Evolutionary conservation across 768 basidiomycete species (phyloP).

Genomic region (Panaeolus cyanescens): DNA sequence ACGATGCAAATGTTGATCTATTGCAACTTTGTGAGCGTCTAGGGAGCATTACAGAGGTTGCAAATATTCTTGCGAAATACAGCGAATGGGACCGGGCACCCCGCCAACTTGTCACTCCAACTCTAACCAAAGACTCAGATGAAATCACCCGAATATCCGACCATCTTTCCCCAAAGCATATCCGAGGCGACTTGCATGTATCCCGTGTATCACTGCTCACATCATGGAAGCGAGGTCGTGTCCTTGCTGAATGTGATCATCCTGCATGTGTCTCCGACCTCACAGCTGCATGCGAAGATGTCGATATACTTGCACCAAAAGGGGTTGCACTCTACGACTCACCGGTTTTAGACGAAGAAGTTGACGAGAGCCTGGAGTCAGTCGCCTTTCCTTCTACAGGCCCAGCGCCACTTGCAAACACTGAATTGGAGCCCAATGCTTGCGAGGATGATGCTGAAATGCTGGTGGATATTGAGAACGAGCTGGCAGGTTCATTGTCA

Average conservation of each 20-base stretch:
- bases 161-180: conserved; percentile 32
- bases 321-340: conserved; percentile 14
- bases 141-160: conserved; percentile 23
- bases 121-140: conserved; percentile 17
- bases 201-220: conserved; percentile 25
- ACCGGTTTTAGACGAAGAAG: conserved; percentile 16
- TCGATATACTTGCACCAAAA: conserved; percentile 16
- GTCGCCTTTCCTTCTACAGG: neutral
- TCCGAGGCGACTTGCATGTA: conserved; percentile 28
- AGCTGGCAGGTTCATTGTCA: neutral
- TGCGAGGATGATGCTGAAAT: conserved; percentile 5
- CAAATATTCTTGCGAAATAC: conserved; percentile 30
- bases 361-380: conserved; percentile 21
- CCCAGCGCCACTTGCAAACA: neutral
- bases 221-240: conserved; percentile 29
- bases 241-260: conserved; percentile 7
- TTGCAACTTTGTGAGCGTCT: conserved; percentile 25
- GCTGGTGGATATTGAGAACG: conserved; percentile 16
- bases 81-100: conserved; percentile 38
- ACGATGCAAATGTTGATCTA: conserved; percentile 24
- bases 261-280: too few species aligned
- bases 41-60: conserved; percentile 27
- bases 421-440: too few species aligned
- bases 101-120: conserved; percentile 26
- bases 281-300: neutral